Evolutionary conservation across 495 filamentous ascomycete genomes (phyloP), one percentile per base, ranked within the genome.

Genomic region (Rhizodiscina lignyota): DNA sequence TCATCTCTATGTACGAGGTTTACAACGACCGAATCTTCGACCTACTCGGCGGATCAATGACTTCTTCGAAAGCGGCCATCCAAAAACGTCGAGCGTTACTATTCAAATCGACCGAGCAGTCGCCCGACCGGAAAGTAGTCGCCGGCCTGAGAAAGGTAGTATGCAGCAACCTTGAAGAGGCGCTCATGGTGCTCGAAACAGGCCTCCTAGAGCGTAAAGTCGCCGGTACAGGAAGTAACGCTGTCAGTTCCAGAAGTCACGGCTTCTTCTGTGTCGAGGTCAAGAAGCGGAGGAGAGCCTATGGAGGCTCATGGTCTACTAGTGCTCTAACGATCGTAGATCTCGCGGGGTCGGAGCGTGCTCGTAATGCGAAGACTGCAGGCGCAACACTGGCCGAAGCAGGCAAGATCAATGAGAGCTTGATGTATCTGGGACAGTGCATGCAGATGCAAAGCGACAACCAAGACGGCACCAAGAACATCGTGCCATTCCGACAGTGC

Each of bases 21-120:
- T 94, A 97, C 61, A 96, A 96, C 54, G 89, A 97, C 55, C 75
- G 87, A 10, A 94, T 97, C 35, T 97, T 89, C 47, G 89, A 97
- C 49, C 73, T 97, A 2, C 59, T 97, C 1, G 76, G 79, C 1
- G 63, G 67, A 1, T 62, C 18, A 54, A n/a, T n/a, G n/a, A n/a
- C n/a, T n/a, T n/a, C n/a, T n/a, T n/a, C n/a, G n/a, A n/a, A n/a
- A n/a, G n/a, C n/a, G n/a, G 50, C 26, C 45, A 60, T 30, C 46
- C 59, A 67, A 28, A 86, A 53, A 77, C 66, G 84, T 34, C 69
- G 82, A 5, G 74, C 79, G 0, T 59, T 94, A 18, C 62, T 87
- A 0, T 94, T 93, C 67, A 94, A 94, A 52, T 63, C 70, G 8
- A 93, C 85, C 5, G 85, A 93, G 52, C 60, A 65, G 18, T 84